Base-by-base conservation (phyloP, 805 yeast species). In the Yarrowia divulgata region DNA sequence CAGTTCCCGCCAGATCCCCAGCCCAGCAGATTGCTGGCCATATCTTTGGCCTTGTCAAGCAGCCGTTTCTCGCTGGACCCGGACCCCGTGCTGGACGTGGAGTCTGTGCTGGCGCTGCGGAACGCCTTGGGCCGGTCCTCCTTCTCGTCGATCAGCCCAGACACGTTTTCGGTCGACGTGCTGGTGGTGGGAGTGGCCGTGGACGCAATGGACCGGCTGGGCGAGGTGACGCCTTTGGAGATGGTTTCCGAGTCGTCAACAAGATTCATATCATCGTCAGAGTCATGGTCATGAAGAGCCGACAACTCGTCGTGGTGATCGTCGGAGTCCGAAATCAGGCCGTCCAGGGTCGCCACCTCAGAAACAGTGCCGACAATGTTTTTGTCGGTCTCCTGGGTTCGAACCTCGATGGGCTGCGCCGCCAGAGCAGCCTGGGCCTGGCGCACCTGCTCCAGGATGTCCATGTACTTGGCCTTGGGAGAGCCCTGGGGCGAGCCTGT, bases 351-450 rank as follows among this genome's bases (percentile, higher is more conserved):
- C 1, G 66, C 66, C 32, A 60, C 66, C 52, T 60, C 52, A 2
- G 50, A n/a, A 9, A 60, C 66, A 8, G 66, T 60, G 3, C 66
- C 66, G 9, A 60, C 66, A 35, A 43, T 60, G 40, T 60, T 60
- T 34, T 60, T 45, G 23, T 60, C 66, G 8, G 66, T 45, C 34
- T 60, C 66, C 52, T 43, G 66, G 32, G 50, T 60, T 60, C 66
- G 66, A n/a, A 43, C 52, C 42, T 43, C 66, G 8, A 60, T 43
- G 32, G 66, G 66, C 39, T 60, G 66, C 2, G 66, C 66, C 8
- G 68, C 68, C 19, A 63, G 34, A 16, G 57, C 57, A 23, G 68
- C 68, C 68, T 63, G 68, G 1, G 68, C 68, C 57, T 48, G 68
- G 8, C 48, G 52, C 57, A 63, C 68, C 48, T 63, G 68, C 37